Base-by-base conservation (phyloP, 2,329 filamentous ascomycete species). In the Calonectria pseudoturangicola region DNA sequence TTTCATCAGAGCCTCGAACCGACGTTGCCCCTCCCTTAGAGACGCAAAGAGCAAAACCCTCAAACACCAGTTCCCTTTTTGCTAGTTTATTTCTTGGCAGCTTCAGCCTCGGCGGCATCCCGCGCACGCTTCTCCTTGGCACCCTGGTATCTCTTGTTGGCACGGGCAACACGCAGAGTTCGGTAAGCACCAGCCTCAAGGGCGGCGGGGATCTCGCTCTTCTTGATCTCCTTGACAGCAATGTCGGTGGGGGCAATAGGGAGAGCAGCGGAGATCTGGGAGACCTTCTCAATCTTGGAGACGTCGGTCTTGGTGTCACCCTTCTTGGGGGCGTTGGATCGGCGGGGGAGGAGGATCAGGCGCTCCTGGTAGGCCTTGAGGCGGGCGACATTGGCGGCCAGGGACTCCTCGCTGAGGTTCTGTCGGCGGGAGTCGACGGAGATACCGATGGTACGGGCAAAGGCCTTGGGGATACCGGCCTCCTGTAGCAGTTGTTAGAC, bases 341-440 rank as follows among this genome's bases (percentile, higher is more conserved):
- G 95, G 91, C 95, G 95, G 86, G 97, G 97, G 92, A 99, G 98
- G 86, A 99, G 92, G 87, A 99, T 98, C 85, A 99, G 90, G 85
- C 95, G 95, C 85, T 93, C 92, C 90, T 94, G 94, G 95, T 98
- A 99, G 86, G 95, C 95, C 92, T 98, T 96, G 86, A 99, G 95
- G 85, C 97, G 97, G 87, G 94, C 94, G 83, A 99, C 96, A 89
- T 99, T 99, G 91, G 91, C 91, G 87, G 95, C 91, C 83, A 98
- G 93, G 80, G 94, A 94, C 92, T 98, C 97, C 90, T 97, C 95
- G 85, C 93, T 97, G 85, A 98, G 93, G 92, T 98, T 99, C 90
- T 95, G 93, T 88, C 97, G 96, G 90, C 97, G 96, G 88, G 92
- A 91, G 89, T 99, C 97, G 89, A 99, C 96, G 81, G 95, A 87